Evolutionary conservation across 1,284 basidiomycete species (phyloP).

Genomic region (Wallemia mellicola): DNA sequence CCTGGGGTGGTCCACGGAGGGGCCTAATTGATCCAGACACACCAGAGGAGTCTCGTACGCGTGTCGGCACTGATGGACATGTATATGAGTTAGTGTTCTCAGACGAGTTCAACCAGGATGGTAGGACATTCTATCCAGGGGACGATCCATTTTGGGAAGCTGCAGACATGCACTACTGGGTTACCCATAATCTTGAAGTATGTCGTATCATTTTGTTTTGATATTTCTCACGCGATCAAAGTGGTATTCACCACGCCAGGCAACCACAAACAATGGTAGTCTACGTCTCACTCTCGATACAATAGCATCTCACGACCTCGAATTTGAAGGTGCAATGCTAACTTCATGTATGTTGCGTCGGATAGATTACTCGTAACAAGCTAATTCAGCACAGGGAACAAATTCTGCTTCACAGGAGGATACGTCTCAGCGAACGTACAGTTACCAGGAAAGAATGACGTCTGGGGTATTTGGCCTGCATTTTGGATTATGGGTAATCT

Average conservation of each 20-base stretch:
- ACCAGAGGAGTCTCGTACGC: constrained; percentile 23
- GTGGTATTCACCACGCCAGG: constrained; percentile 23
- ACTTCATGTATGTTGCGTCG: constrained; percentile 19
- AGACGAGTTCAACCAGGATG: constrained; percentile 64
- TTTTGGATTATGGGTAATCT: constrained; percentile 82
- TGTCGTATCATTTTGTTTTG: background rate
- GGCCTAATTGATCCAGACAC: constrained; percentile 35
- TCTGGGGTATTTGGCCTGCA: constrained; percentile 27
- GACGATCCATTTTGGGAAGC: constrained; percentile 28
- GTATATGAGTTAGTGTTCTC: constrained; percentile 44
- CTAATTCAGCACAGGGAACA: constrained; percentile 27
- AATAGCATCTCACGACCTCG: constrained; percentile 31
- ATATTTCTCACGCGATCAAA: background rate
- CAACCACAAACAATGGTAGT: constrained; percentile 27
- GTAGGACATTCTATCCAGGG: constrained; percentile 25
- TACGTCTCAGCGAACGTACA: constrained; percentile 25
- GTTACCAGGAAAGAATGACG: background rate
- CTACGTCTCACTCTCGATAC: constrained; percentile 35
- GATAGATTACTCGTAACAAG: too few relatives aligned
- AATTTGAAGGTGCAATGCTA: constrained; percentile 39
- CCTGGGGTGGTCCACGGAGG: constrained; percentile 15
- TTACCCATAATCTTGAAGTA: background rate
- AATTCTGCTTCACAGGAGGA: constrained; percentile 75
- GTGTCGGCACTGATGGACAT: constrained; percentile 33
- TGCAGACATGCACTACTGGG: constrained; percentile 25